Evolutionary conservation across 148 eudicot genomes (phyloP).

Genomic region (Camellia japonica): DNA sequence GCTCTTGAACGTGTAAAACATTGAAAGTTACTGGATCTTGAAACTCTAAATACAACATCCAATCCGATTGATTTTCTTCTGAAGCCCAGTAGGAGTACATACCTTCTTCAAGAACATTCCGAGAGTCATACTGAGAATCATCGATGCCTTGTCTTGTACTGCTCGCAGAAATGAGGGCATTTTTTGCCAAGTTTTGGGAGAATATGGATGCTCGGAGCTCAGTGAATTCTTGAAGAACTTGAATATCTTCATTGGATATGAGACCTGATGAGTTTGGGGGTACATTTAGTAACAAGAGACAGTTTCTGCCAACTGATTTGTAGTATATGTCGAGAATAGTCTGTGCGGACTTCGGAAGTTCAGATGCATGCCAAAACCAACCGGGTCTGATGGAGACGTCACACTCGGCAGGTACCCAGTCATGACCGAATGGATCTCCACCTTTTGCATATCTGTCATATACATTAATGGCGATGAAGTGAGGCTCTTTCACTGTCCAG

Average conservation of each 20-base stretch:
- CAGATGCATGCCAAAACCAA: constrained; percentile 89
- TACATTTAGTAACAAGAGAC: constrained; percentile 65
- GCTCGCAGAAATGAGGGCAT: constrained; percentile 48
- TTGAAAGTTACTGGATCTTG: constrained; percentile 42
- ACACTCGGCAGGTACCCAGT: constrained; percentile 91
- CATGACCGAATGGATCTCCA: constrained; percentile 69
- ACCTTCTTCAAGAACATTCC: constrained; percentile 48
- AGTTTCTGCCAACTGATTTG: constrained; percentile 81
- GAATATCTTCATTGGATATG: constrained; percentile 63
- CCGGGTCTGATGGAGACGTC: constrained; percentile 91
- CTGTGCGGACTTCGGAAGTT: constrained; percentile 65
- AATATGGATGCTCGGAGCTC: constrained; percentile 59
- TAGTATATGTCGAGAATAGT: constrained; percentile 76
- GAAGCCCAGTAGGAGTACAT: constrained; percentile 80
- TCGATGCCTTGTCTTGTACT: constrained; percentile 43
- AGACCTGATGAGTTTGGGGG: constrained; percentile 91
- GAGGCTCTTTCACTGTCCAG: neutral
- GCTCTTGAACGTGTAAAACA: constrained; percentile 72
- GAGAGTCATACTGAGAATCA: constrained; percentile 37
- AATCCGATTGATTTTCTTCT: constrained; percentile 28
- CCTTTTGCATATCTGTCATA: constrained; percentile 47
- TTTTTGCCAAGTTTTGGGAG: constrained; percentile 52
- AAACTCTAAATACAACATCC: constrained; percentile 58
- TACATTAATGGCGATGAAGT: constrained; percentile 8
- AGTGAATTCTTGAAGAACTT: constrained; percentile 64